Conservation (phyloP, 2,329 filamentous ascomycete species). For the Tolypocladium inflatum region DNA sequence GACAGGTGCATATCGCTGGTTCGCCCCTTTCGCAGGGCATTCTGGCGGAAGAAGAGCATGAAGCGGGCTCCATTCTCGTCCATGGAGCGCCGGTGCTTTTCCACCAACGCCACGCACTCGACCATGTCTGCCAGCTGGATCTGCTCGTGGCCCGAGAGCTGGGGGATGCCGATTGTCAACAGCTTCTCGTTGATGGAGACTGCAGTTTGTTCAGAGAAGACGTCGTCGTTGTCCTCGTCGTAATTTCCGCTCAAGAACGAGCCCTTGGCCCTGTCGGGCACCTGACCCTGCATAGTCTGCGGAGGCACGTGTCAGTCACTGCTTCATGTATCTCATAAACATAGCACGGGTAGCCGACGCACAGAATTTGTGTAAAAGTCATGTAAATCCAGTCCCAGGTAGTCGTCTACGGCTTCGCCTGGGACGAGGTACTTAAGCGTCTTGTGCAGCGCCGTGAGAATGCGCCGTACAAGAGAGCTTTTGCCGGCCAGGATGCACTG, state of each 20-base stretch:
- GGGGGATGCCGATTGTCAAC: constrained; percentile 63
- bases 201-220: constrained; percentile 64
- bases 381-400: constrained; percentile 43
- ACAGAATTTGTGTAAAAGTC: constrained; percentile 3
- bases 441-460: constrained; percentile 63
- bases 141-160: constrained; percentile 77
- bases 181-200: constrained; percentile 65
- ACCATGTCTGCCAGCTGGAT: constrained; percentile 77
- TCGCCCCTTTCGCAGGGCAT: constrained; percentile 59
- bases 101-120: constrained; percentile 74
- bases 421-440: constrained; percentile 75
- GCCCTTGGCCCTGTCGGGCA: constrained; percentile 18
- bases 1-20: constrained; percentile 57
- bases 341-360: background rate
- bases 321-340: background rate
- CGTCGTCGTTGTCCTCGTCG: constrained; percentile 49
- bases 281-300: background rate
- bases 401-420: constrained; percentile 71
- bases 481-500: constrained; percentile 83
- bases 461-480: constrained; percentile 56
- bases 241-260: constrained; percentile 29
- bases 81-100: constrained; percentile 79
- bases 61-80: constrained; percentile 85
- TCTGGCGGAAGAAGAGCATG: constrained; percentile 78
- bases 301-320: background rate